These are phyloP conservation scores for Dipteronia dyeriana DNA, from an alignment of 345 rosid species.

Conservation along the genomic window DNA sequence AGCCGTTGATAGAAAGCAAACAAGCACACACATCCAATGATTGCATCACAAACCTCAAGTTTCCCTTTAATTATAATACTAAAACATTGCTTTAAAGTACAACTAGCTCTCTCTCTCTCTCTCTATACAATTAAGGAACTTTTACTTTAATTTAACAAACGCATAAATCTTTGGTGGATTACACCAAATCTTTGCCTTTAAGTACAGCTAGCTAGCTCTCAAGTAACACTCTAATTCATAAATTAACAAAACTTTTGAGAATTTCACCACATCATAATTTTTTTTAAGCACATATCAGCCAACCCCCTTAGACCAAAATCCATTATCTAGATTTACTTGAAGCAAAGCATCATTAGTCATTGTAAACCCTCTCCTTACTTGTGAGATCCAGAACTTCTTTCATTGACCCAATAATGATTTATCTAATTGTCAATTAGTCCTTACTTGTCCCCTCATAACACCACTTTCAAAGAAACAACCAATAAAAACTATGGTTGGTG, in stretches of 20 bases:
- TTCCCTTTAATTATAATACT: conserved; percentile 22
- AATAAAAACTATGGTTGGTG: conserved; percentile 4
- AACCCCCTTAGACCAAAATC: neutral
- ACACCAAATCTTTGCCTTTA: conserved; percentile 34
- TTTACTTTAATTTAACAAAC: conserved; percentile 24
- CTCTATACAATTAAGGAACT: neutral
- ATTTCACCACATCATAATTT: conserved; percentile 16
- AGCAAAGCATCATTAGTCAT: conserved; percentile 19
- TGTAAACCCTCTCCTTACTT: conserved; percentile 7
- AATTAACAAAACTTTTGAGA: conserved; percentile 22
- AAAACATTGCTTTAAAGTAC: conserved; percentile 35
- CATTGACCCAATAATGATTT: conserved; percentile 26
- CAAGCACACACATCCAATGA: conserved; percentile 23
- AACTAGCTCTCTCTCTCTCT: conserved; percentile 22
- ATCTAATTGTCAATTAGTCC: conserved; percentile 27
- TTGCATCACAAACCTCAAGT: conserved; percentile 22
- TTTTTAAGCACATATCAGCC: conserved; percentile 1
- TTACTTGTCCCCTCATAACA: conserved; percentile 26
- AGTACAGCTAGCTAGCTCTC: conserved; percentile 31
- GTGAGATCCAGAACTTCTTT: conserved; percentile 21
- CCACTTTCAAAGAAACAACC: conserved; percentile 25
- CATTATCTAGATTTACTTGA: neutral
- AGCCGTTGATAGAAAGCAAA: conserved; percentile 20
- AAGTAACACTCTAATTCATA: conserved; percentile 18
- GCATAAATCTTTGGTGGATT: conserved; percentile 30